Evolutionary conservation across 106 monocot genomes (phyloP).

Genomic region (Dioscorea alata): DNA sequence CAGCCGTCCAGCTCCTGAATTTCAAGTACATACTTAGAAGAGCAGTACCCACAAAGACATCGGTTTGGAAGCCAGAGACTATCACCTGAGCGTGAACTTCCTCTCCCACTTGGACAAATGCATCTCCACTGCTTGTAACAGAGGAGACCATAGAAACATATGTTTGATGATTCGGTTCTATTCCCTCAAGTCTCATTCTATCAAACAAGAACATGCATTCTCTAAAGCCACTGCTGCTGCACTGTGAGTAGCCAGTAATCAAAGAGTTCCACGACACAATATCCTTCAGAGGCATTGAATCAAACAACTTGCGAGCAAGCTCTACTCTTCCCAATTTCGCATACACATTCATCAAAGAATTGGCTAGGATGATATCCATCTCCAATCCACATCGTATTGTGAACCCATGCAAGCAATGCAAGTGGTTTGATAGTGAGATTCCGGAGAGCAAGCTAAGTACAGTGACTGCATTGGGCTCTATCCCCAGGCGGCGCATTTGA

Average conservation of each 20-base stretch:
- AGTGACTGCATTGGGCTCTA: slow-evolving; percentile 57
- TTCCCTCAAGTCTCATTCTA: slow-evolving; percentile 29
- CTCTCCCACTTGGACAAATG: slow-evolving; percentile 8
- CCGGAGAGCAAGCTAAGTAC: slow-evolving; percentile 41
- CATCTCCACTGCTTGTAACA: slow-evolving; percentile 4
- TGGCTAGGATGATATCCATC: slow-evolving; percentile 28
- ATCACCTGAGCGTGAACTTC: slow-evolving; percentile 37
- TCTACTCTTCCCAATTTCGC: slow-evolving; percentile 17
- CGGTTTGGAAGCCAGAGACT: slow-evolving; percentile 30
- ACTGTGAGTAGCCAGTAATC: slow-evolving; percentile 36
- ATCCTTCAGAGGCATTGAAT: slow-evolving; percentile 42
- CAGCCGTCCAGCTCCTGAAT: slow-evolving; percentile 12
- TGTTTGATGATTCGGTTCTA: slow-evolving; percentile 43
- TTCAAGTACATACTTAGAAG: slow-evolving; percentile 56
- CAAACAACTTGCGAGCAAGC: slow-evolving; percentile 39
- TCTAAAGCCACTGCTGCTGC: slow-evolving; percentile 3
- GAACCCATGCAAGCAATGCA: slow-evolving; percentile 36
- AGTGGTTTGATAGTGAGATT: background rate
- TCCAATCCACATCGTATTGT: slow-evolving; percentile 25
- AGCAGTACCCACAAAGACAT: slow-evolving; percentile 35
- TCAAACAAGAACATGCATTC: slow-evolving; percentile 26
- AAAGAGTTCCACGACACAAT: slow-evolving; percentile 66
- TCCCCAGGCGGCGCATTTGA: slow-evolving; percentile 27
- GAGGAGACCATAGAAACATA: slow-evolving; percentile 37
- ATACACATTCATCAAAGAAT: slow-evolving; percentile 49